Evolutionary conservation across 257 asterid genomes (phyloP).

Genomic region (Striga asiatica): DNA sequence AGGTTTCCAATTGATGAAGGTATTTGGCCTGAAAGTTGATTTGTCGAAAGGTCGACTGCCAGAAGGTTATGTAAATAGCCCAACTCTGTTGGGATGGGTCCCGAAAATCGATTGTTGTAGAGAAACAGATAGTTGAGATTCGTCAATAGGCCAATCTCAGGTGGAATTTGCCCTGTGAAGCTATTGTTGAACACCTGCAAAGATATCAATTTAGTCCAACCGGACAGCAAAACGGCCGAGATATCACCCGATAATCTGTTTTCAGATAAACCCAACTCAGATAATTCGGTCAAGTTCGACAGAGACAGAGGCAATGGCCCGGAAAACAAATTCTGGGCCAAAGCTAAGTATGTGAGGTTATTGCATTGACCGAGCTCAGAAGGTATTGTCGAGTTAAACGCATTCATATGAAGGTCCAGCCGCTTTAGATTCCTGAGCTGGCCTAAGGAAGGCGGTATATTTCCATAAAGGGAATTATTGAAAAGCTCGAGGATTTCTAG

Average conservation of each 20-base stretch:
- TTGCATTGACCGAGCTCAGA: constrained; percentile 38
- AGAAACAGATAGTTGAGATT: constrained; percentile 30
- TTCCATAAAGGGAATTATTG: constrained; percentile 48
- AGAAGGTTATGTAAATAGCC: constrained; percentile 32
- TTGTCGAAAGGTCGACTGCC: constrained; percentile 35
- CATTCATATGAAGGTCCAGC: constrained; percentile 25
- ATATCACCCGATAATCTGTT: constrained; percentile 54
- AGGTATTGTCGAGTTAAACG: constrained; percentile 34
- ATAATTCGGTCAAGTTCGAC: constrained; percentile 42
- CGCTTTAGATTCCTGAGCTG: constrained; percentile 22
- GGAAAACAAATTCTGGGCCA: constrained; percentile 33
- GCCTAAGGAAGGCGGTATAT: constrained; percentile 33
- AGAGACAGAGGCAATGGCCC: constrained; percentile 63
- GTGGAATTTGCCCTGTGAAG: constrained; percentile 47
- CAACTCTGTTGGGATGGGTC: constrained; percentile 44
- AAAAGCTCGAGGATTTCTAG: constrained; percentile 34
- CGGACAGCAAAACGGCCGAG: constrained; percentile 23
- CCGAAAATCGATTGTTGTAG: constrained; percentile 41
- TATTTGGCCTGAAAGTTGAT: constrained; percentile 50
- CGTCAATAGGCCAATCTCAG: constrained; percentile 43
- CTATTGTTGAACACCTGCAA: constrained; percentile 50
- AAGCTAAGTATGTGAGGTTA: constrained; percentile 28
- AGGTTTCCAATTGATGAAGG: constrained; percentile 50
- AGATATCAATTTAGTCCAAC: constrained; percentile 51
- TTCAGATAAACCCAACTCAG: constrained; percentile 47